Conservation (phyloP, 2,329 filamentous ascomycete genomes). For the Pezicula neosporulosa region DNA sequence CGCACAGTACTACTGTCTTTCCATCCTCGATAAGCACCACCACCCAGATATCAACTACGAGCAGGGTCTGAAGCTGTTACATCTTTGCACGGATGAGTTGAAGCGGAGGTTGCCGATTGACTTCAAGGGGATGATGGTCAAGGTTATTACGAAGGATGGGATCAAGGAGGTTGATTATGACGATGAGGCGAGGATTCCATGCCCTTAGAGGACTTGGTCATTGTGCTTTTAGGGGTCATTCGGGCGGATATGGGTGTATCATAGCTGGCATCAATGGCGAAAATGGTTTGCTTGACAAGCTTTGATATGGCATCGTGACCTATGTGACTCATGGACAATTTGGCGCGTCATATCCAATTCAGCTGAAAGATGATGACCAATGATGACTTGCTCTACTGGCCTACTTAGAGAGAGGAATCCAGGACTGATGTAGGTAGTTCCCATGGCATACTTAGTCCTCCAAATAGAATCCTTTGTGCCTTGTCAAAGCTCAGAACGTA, state of each 20-base stretch:
- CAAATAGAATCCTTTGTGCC: too few species aligned
- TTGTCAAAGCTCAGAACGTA: too few species aligned
- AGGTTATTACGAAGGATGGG: constrained; percentile 93
- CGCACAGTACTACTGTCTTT: constrained; percentile 98
- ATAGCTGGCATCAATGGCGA: constrained; percentile 25
- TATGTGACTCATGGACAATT: too few species aligned
- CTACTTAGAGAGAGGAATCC: too few species aligned
- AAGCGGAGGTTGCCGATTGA: constrained; percentile 96
- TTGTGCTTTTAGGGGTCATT: constrained; percentile 3
- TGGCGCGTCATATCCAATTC: too few species aligned
- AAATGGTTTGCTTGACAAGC: constrained; percentile 1
- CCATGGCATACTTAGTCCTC: too few species aligned
- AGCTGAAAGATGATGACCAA: too few species aligned
- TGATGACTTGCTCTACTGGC: background rate
- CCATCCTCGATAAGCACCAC: constrained; percentile 97
- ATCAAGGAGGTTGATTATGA: constrained; percentile 82
- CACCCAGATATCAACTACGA: constrained; percentile 89
- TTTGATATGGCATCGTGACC: background rate
- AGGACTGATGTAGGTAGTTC: background rate
- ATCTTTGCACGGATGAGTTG: constrained; percentile 94
- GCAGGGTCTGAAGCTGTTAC: constrained; percentile 86
- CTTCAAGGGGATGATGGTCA: constrained; percentile 95
- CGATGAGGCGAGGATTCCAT: constrained; percentile 46
- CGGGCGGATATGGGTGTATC: constrained; percentile 20
- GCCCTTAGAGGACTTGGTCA: constrained; percentile 15